phyloP scores from a whole-genome alignment of 2,329 filamentous ascomycete species.

The Colletotrichum theobromicola region DNA sequence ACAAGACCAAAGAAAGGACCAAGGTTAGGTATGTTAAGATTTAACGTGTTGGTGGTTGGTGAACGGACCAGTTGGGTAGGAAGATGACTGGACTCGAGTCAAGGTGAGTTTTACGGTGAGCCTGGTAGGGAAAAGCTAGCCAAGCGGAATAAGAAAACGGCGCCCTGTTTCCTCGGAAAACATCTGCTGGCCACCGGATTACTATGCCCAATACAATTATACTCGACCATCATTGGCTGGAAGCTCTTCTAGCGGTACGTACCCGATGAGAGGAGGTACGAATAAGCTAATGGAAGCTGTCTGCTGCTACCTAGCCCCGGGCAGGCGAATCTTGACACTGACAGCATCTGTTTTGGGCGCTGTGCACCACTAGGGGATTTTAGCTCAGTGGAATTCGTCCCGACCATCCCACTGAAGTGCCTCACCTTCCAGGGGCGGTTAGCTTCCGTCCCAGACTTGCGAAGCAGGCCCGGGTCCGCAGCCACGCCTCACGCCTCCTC shows the following conservation, averaged over 20 bases:
- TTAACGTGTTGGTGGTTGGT: not conserved
- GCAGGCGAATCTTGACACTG: not conserved
- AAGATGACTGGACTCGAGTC: not conserved
- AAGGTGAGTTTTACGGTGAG: not conserved
- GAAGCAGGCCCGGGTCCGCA: too few species aligned
- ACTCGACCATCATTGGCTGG: not conserved
- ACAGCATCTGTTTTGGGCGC: constrained; percentile 6
- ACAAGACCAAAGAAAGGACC: not conserved
- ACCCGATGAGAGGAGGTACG: not conserved
- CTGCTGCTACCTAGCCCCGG: not conserved
- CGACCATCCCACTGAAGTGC: constrained; percentile 9
- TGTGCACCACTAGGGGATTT: constrained; percentile 11
- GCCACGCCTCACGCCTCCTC: not conserved
- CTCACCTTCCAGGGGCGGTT: not conserved
- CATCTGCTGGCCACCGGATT: not conserved
- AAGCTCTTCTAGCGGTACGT: not conserved
- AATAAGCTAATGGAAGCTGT: not conserved
- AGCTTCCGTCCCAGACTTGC: not conserved
- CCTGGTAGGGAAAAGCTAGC: not conserved
- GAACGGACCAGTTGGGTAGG: not conserved
- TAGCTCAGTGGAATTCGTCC: constrained; percentile 9
- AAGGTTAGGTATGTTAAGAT: not conserved
- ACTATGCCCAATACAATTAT: too few species aligned
- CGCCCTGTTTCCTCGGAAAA: not conserved
- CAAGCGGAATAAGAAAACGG: not conserved